Base-by-base conservation (phyloP, 768 basidiomycete species). In the Lanmaoa pseudosensibilis region DNA sequence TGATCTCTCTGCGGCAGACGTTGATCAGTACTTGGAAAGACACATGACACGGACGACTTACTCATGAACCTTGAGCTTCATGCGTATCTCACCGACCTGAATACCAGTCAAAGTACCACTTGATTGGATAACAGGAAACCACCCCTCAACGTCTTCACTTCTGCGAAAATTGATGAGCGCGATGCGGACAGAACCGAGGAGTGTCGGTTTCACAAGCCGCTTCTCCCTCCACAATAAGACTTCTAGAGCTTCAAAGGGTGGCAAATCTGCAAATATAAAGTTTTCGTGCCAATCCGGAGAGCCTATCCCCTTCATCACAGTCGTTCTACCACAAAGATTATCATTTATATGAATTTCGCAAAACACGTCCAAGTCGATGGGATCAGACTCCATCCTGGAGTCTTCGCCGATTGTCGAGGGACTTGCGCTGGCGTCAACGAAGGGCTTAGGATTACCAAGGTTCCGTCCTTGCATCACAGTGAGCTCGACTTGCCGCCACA, bases 401-500 rank as follows among this genome's bases (percentile, higher is more conserved):
- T 77, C 70, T 43, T 76, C 75, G 46, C 69, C 68, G 25, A 66
- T 61, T 23, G 59, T 63, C 57, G 50, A 47, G 19, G 68, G 55
- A 36, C 70, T 75, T 38, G 72, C 58, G 47, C 57, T 52, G 5
- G 53, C 25, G 12, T 65, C 64, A 32, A 65, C 48, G 52, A 74
- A 65, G 4, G 75, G 68, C 18, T 75, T 82, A 41, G 75, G 70
- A 55, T 76, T 77, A 46, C 88, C 88, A 33, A 94, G 75, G 64
- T 86, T 85, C 39, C 90, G 83, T 13, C 85, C 91, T 71, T 90
- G 87, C 38, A 87, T 77, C 52, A 92, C 77, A 32, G 82, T 81
- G 25, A 94, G 75, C 59, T 90, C 84, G 23, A 94, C 79, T 68
- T 90, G 88, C 49, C 93, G 80, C 88, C 90, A 94, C 83, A 94